A percentile compares a stretch with the other conserved stretches of the same genome.
phyloP scores from a whole-genome alignment of 1,284 basidiomycete genomes.

The Peniophora sp. region DNA sequence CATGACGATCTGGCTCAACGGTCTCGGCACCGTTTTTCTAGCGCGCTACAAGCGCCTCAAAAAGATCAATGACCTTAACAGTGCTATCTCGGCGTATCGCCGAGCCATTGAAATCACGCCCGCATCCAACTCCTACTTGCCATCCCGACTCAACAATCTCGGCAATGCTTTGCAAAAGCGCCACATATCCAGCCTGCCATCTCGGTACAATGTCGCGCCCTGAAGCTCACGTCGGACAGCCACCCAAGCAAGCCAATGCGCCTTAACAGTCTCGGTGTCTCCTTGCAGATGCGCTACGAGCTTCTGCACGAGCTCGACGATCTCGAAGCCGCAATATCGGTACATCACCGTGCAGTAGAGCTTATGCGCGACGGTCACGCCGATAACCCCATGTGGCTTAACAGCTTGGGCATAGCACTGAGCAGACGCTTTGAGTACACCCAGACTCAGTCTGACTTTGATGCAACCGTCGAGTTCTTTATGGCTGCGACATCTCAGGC shows the following conservation, averaged over 20 bases:
- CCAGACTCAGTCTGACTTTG: too few species aligned
- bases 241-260: not conserved
- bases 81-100: not conserved
- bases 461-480: too few species aligned
- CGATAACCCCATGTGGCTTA: not conserved
- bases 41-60: not conserved
- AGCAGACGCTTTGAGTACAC: not conserved
- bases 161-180: too few species aligned
- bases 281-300: constrained; percentile 3
- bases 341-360: not conserved
- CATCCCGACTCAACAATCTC: too few species aligned
- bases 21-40: not conserved
- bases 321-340: not conserved
- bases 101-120: not conserved
- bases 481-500: too few species aligned
- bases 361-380: not conserved
- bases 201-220: not conserved
- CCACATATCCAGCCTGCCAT: not conserved
- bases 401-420: not conserved
- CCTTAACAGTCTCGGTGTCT: not conserved
- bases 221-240: not conserved
- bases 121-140: too few species aligned
- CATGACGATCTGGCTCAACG: not conserved
- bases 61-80: not conserved
- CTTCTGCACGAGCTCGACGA: not conserved